Base-by-base conservation (phyloP, 768 basidiomycete genomes). In the Terana coerulea region DNA sequence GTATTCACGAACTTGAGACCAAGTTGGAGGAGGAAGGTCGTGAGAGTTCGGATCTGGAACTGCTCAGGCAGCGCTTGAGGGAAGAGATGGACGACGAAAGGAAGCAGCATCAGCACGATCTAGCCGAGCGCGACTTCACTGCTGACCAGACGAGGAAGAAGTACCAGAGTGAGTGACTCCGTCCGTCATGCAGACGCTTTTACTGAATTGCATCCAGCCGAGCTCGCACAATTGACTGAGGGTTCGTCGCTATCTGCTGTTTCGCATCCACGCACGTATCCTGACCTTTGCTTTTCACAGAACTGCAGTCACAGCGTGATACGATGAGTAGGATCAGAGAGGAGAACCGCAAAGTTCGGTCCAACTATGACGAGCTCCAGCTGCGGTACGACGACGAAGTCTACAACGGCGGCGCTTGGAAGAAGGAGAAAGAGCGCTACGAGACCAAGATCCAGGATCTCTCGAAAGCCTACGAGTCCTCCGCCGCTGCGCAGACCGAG, bases 401-500 rank as follows among this genome's bases (percentile, higher is more conserved):
- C 7, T 87, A 85, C 66, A 86, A 79, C 51, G 84, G 86, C 41
- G 78, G 83, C 12, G 80, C 85, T 3, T 92, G 90, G 91, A 86
- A 86, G 71, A 87, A 88, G 62, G 91, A 94, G 71, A 90, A 84
- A 66, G 90, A 92, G 52, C 84, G 88, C 10, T 72, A 92, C 70
- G 89, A 93, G 54, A 86, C 80, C 47, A 91, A 89, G 76, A 89
- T 93, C 47, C 65, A 64, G 4, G 87, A 92, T 64, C 62, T 91
- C 52, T 83, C 79, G 21, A 83, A 81, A 49, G 89, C 86, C 1
- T 91, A 84, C 63, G 88, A 91, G 58, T 74, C 83, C 1, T 84
- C 88, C 1, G 78, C 76, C 1, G 77, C 76, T 34, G 84, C 80
- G 0, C 89, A 91, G 59, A 72, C 81, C 0, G 91, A 92, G 58